Conservation (phyloP, 2,329 filamentous ascomycete genomes). For the Blumeria hordei region DNA sequence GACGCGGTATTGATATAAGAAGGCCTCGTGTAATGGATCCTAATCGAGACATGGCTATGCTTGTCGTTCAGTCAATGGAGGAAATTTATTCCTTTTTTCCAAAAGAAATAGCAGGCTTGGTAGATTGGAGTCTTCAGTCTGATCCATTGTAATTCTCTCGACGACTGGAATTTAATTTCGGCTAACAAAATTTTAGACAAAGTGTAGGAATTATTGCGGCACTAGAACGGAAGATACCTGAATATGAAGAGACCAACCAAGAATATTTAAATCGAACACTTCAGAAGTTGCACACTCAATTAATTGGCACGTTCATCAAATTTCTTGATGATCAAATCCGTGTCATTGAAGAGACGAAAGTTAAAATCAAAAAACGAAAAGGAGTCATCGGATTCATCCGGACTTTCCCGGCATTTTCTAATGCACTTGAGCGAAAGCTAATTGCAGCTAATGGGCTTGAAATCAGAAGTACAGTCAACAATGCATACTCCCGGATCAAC, state of each 20-base stretch:
- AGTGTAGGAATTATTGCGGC: constrained; percentile 66
- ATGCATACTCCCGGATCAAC: constrained; percentile 70
- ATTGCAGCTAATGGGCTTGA: constrained; percentile 33
- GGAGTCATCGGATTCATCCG: constrained; percentile 90
- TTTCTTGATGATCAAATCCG: constrained; percentile 90
- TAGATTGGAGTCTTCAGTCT: constrained; percentile 59
- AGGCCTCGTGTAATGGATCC: constrained; percentile 63
- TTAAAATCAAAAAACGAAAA: constrained; percentile 96
- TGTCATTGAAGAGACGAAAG: constrained; percentile 92
- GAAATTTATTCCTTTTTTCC: constrained; percentile 67
- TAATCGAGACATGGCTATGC: constrained; percentile 63
- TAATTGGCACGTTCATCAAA: constrained; percentile 56
- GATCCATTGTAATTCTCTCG: constrained; percentile 50
- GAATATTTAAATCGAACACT: constrained; percentile 66
- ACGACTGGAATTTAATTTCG: neutral
- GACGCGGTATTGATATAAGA: constrained; percentile 48
- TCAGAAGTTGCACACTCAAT: constrained; percentile 51
- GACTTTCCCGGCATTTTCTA: constrained; percentile 71
- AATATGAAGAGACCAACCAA: constrained; percentile 75
- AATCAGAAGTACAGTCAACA: constrained; percentile 56
- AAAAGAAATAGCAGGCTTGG: constrained; percentile 49
- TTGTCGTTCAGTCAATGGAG: constrained; percentile 71
- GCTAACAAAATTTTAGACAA: constrained; percentile 31
- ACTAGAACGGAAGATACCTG: constrained; percentile 54
- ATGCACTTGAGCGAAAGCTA: constrained; percentile 66